These are phyloP conservation scores for Clonostachys rhizophaga DNA, from an alignment of 2,329 filamentous ascomycete species.

Conservation along the genomic window DNA sequence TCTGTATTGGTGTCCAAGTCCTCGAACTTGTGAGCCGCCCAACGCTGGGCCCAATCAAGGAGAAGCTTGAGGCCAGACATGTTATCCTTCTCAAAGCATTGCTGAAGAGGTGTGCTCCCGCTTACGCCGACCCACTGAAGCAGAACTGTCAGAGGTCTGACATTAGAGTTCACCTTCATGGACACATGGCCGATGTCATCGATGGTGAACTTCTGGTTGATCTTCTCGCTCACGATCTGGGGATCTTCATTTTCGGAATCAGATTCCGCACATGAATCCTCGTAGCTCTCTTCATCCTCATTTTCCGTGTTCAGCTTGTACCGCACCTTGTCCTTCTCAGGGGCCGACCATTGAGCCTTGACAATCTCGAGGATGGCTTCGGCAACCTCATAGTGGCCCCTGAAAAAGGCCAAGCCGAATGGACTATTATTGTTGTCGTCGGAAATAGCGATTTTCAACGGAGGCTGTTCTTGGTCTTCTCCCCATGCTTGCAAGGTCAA, in stretches of 20 bases:
- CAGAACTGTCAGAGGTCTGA: constrained; percentile 51
- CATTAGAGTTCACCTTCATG: constrained; percentile 61
- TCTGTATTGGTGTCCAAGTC: constrained; percentile 24
- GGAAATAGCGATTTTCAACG: constrained; percentile 57
- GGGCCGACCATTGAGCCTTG: constrained; percentile 60
- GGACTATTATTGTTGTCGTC: constrained; percentile 50
- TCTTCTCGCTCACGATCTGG: constrained; percentile 44
- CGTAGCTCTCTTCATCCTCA: constrained; percentile 27
- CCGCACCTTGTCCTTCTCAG: constrained; percentile 43
- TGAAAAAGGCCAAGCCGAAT: constrained; percentile 64
- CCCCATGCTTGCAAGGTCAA: constrained; percentile 59
- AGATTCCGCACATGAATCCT: constrained; percentile 22
- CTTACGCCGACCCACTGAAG: constrained; percentile 11
- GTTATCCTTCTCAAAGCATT: constrained; percentile 49
- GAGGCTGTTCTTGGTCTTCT: constrained; percentile 43
- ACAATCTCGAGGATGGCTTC: constrained; percentile 65
- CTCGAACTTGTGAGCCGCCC: constrained; percentile 26
- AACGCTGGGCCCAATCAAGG: constrained; percentile 47
- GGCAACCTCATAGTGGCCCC: constrained; percentile 61
- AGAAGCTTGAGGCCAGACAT: constrained; percentile 47
- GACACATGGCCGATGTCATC: constrained; percentile 69
- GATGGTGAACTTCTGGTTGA: constrained; percentile 68
- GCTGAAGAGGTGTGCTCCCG: constrained; percentile 26
- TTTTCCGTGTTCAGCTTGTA: constrained; percentile 38
- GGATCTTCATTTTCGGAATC: constrained; percentile 31